These are phyloP conservation scores for Setaria viridis DNA, from an alignment of 202 grass and related monocot species.

Conservation along the genomic window DNA sequence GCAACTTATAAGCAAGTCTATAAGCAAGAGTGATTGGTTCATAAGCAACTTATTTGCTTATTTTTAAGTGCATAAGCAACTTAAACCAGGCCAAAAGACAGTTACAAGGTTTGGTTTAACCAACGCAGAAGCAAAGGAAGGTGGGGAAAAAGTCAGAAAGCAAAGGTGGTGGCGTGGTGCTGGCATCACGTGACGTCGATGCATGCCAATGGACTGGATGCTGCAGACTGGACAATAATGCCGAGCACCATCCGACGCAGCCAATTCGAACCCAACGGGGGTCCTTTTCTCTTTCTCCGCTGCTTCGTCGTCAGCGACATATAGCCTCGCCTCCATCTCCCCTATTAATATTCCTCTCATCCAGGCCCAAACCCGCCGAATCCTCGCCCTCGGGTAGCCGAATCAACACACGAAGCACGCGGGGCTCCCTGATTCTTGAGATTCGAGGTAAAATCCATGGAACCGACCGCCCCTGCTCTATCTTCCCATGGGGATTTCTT, in stretches of 20 bases:
- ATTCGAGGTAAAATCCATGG: constrained; percentile 40
- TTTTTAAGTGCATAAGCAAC: too few species aligned
- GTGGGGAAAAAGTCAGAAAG: neutral
- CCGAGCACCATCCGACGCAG: neutral
- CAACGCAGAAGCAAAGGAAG: neutral
- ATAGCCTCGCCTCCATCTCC: neutral
- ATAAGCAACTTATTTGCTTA: too few species aligned
- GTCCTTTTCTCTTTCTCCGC: constrained; percentile 22
- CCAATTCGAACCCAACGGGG: neutral
- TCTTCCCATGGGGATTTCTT: neutral
- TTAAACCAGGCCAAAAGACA: neutral
- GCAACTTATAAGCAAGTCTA: too few species aligned
- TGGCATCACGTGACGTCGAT: constrained; percentile 16
- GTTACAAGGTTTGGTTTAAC: neutral
- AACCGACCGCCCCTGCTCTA: neutral
- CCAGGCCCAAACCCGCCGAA: neutral
- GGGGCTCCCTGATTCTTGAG: neutral
- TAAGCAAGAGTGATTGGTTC: too few species aligned
- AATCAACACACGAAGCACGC: neutral
- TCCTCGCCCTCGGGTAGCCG: neutral
- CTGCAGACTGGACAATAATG: neutral
- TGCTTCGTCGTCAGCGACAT: constrained; percentile 1
- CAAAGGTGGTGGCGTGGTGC: neutral
- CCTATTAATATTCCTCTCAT: constrained; percentile 39
- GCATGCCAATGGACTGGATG: neutral